These are phyloP conservation scores for Mortierella antarctica DNA, from an alignment of 192 early-diverging fungal species.

Conservation along the genomic window DNA sequence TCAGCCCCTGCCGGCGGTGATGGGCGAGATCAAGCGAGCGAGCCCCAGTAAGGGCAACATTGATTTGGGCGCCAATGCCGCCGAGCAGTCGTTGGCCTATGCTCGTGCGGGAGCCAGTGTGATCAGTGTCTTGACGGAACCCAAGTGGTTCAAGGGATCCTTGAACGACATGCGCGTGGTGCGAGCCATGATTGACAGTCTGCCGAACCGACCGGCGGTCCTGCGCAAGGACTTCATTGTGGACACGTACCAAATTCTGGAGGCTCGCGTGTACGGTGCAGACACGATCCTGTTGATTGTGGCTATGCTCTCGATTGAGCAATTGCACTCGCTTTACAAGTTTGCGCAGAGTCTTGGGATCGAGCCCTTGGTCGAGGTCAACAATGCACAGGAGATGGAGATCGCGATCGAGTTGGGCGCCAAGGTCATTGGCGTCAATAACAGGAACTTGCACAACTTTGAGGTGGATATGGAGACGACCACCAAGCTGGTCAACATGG, in stretches of 20 bases:
- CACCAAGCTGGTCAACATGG: slow-evolving; percentile 78
- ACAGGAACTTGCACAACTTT: slow-evolving; percentile 97
- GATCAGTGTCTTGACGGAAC: slow-evolving; percentile 98
- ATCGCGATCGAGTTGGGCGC: slow-evolving; percentile 85
- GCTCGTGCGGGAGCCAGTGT: slow-evolving; percentile 90
- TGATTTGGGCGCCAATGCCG: slow-evolving; percentile 83
- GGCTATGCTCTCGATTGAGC: slow-evolving; percentile 83
- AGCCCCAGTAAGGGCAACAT: slow-evolving; percentile 97
- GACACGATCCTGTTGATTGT: slow-evolving; percentile 97
- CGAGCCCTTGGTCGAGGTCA: slow-evolving; percentile 99
- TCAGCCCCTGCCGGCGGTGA: slow-evolving; percentile 73
- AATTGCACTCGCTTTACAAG: slow-evolving; percentile 73
- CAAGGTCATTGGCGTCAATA: slow-evolving; percentile 96
- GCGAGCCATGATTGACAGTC: slow-evolving; percentile 70
- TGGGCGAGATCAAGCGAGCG: slow-evolving; percentile 99
- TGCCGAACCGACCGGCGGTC: slow-evolving; percentile 86
- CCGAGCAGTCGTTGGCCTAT: slow-evolving; percentile 87
- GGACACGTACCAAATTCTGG: slow-evolving; percentile 94
- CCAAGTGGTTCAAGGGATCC: slow-evolving; percentile 98
- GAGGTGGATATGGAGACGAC: slow-evolving; percentile 94
- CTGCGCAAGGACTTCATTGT: slow-evolving; percentile 98
- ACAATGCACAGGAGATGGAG: slow-evolving; percentile 89
- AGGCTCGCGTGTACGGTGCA: slow-evolving; percentile 95
- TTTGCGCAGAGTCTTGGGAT: slow-evolving; percentile 87
- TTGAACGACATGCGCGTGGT: slow-evolving; percentile 93